phyloP scores from a whole-genome alignment of 2,329 filamentous ascomycete genomes.

The Fusarium mexicanum region DNA sequence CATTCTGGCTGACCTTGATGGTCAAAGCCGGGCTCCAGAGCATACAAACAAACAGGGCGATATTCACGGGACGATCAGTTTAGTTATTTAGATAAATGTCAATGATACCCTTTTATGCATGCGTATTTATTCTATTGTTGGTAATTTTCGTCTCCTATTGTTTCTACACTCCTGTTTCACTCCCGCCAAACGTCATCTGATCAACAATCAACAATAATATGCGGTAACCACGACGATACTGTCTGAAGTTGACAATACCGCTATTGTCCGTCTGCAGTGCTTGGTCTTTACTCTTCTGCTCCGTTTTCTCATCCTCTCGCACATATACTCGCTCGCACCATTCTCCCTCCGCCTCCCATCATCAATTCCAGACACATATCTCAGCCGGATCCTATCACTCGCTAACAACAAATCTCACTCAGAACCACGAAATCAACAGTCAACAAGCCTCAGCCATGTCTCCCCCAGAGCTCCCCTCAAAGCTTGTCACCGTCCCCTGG shows the following conservation, averaged over 20 bases:
- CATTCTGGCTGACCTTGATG: background rate
- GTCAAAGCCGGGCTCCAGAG: background rate
- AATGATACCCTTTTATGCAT: constrained; percentile 38
- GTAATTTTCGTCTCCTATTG: background rate
- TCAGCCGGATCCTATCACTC: background rate
- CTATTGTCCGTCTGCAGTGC: background rate
- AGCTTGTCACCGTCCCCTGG: constrained; percentile 29
- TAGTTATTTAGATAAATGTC: constrained; percentile 3
- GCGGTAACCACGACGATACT: background rate
- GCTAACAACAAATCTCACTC: background rate
- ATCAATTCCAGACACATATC: background rate
- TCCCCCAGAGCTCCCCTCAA: constrained; percentile 9
- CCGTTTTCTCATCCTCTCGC: background rate
- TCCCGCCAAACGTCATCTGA: background rate
- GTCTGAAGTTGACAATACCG: background rate
- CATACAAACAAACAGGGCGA: background rate
- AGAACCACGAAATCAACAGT: background rate
- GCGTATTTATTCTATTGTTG: background rate
- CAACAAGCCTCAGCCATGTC: background rate
- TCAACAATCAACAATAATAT: background rate
- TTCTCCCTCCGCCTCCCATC: background rate
- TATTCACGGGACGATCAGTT: background rate
- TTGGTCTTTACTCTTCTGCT: background rate
- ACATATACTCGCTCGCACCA: background rate
- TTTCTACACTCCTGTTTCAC: background rate